phyloP scores from a whole-genome alignment of 495 filamentous ascomycete genomes.

The Talaromyces ruber region DNA sequence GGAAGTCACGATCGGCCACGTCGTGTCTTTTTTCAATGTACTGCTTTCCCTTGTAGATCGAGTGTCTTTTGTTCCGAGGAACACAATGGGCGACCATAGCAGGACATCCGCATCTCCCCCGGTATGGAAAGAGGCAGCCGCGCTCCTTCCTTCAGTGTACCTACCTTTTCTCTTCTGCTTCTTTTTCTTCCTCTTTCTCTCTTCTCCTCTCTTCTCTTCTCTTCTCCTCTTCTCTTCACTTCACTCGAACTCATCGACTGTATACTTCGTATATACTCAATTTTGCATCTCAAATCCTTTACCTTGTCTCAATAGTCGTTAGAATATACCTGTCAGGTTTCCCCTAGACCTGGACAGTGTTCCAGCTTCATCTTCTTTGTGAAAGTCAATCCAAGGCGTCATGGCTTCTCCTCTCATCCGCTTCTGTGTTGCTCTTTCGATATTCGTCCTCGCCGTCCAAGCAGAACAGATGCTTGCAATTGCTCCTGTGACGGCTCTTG shows the following conservation, averaged over 20 bases:
- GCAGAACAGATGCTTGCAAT: constrained; percentile 3
- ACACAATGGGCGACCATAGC: not conserved
- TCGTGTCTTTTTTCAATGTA: not conserved
- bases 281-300: not conserved
- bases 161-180: not conserved
- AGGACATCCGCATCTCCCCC: not conserved
- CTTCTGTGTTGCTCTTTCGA: not conserved
- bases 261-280: not conserved
- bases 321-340: not conserved
- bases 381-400: not conserved
- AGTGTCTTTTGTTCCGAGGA: not conserved
- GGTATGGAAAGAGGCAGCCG: not conserved
- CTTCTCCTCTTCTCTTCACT: not conserved
- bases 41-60: too few species aligned
- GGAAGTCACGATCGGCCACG: not conserved
- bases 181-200: not conserved
- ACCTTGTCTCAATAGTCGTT: not conserved
- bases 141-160: not conserved
- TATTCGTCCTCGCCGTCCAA: not conserved
- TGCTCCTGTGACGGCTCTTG: constrained; percentile 3
- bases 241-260: not conserved
- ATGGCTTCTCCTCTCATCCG: not conserved
- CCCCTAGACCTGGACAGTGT: not conserved
- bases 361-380: not conserved
- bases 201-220: not conserved